phyloP scores from a whole-genome alignment of 495 filamentous ascomycete genomes.

The Trichoderma orchidacearum region DNA sequence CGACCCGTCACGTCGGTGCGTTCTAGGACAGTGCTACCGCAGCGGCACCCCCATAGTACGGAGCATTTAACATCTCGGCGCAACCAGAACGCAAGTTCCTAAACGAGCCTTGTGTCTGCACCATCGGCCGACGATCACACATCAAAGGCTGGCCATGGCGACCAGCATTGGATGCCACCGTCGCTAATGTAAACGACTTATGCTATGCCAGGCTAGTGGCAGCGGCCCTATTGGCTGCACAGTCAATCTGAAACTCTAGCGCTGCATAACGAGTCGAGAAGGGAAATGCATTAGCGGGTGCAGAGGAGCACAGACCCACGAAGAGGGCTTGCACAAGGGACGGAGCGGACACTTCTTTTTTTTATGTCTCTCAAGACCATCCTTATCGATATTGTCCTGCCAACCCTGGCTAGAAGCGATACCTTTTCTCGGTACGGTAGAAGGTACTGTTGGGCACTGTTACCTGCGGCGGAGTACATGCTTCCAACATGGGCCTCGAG shows the following conservation, averaged over 20 bases:
- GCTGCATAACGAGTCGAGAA: neutral
- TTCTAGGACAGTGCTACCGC: neutral
- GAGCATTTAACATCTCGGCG: no score
- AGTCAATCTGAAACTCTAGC: neutral
- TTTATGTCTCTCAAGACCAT: neutral
- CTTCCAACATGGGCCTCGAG: no score
- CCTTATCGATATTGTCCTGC: conserved; percentile 1
- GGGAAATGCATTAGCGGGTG: neutral
- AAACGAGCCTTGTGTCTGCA: neutral
- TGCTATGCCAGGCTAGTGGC: neutral
- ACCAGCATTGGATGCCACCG: neutral
- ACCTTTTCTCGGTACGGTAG: no score
- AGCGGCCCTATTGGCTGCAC: neutral
- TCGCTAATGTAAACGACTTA: neutral
- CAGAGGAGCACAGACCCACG: neutral
- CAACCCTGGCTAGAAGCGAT: no score
- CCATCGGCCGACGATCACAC: neutral
- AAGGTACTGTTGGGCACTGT: no score
- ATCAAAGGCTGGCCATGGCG: no score
- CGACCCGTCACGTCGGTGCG: neutral
- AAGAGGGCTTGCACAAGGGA: neutral
- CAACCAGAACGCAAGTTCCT: no score
- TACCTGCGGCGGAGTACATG: no score
- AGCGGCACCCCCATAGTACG: no score
- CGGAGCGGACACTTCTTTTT: neutral